phyloP scores from a whole-genome alignment of 306 rosid genomes.

The Oemleria cerasiformis region DNA sequence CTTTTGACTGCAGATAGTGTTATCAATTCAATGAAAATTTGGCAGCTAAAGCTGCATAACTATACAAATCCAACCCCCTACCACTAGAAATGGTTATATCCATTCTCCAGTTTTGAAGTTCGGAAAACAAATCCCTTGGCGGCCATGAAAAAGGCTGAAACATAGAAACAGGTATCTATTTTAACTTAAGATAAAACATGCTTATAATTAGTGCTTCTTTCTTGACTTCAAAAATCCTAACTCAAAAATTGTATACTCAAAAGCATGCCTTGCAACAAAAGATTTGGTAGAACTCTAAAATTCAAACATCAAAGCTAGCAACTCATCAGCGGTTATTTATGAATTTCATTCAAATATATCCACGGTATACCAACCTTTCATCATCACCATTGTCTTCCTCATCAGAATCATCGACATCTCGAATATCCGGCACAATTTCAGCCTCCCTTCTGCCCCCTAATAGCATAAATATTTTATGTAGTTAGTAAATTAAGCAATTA shows the following conservation, averaged over 20 bases:
- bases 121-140: neutral
- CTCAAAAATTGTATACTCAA: neutral
- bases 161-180: neutral
- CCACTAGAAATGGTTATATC: neutral
- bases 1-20: neutral
- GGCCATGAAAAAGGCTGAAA: neutral
- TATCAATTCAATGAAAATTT: neutral
- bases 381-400: constrained; percentile 83
- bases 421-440: constrained; percentile 71
- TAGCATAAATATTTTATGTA: constrained; percentile 6
- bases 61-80: too few relatives aligned
- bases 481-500: neutral
- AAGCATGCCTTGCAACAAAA: neutral
- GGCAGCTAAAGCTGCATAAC: neutral
- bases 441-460: constrained; percentile 68
- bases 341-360: neutral
- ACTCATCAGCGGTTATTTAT: neutral
- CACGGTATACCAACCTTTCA: constrained; percentile 59
- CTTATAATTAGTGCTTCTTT: neutral
- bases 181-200: neutral
- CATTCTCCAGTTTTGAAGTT: neutral
- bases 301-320: neutral
- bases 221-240: neutral
- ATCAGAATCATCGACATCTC: constrained; percentile 97
- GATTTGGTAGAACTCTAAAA: neutral